A percentile compares a stretch with the other conserved stretches of the same genome.
These are phyloP conservation scores for Rhizophora mangle DNA, from an alignment of 345 rosid genomes.

Conservation along the genomic window DNA sequence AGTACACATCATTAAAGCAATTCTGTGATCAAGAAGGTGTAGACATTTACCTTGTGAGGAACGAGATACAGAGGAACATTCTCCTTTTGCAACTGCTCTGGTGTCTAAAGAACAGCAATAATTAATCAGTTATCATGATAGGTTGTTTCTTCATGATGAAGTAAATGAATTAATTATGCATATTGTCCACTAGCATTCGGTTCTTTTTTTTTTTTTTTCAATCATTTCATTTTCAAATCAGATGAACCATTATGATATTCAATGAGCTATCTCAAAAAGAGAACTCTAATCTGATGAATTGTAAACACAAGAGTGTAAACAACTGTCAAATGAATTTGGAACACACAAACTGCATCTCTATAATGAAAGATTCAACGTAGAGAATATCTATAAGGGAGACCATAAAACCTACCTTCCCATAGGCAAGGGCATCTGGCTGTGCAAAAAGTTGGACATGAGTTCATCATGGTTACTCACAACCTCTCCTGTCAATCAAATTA, in stretches of 20 bases:
- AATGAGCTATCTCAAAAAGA: background rate
- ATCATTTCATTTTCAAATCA: too few relatives aligned
- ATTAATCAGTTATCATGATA: conserved; percentile 15
- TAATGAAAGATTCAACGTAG: too few relatives aligned
- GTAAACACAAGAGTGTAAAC: too few relatives aligned
- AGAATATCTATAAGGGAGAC: background rate
- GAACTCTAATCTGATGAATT: too few relatives aligned
- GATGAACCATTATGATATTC: background rate
- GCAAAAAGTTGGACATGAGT: conserved; percentile 99
- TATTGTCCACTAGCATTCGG: too few relatives aligned
- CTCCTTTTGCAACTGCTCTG: conserved; percentile 78
- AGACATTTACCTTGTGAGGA: conserved; percentile 78
- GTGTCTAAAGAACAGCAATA: conserved; percentile 47
- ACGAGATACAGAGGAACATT: conserved; percentile 67
- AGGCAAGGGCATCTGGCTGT: conserved; percentile 98
- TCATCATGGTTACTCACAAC: conserved; percentile 93
- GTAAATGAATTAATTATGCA: background rate
- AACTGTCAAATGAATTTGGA: too few relatives aligned
- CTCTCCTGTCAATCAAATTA: conserved; percentile 55
- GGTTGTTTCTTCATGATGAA: background rate
- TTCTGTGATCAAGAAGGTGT: conserved; percentile 8
- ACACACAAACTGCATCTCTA: too few relatives aligned
- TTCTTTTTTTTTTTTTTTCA: too few relatives aligned
- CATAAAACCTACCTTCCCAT: conserved; percentile 67
- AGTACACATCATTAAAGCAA: conserved; percentile 2